Base-by-base conservation (phyloP, 441 rosid species). In the Euphorbia corollata region DNA sequence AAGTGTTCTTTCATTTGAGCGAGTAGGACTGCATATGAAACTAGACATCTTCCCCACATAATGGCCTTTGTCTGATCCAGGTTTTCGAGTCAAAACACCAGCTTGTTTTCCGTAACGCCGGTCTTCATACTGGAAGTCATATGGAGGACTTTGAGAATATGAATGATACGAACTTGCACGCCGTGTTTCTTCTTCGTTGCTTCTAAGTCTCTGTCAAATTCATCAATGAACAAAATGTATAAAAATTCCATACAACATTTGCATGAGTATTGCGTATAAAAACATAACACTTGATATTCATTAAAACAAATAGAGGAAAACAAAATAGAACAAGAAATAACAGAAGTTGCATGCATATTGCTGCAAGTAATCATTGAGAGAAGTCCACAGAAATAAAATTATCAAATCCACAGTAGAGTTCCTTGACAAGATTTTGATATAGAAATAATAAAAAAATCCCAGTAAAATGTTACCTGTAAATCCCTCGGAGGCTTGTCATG, bases 101-200 rank as follows among this genome's bases (percentile, higher is more conserved):
- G 78, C 79, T 71, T 83, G 81, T 73, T 85, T 91, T 63, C 97
- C 96, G 71, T 91, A 87, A 30, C 84, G 87, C 15, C 94, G 84
- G 63, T 89, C 96, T 80, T 91, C 97, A 74, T 94, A 94, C 78
- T 94, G 99, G 74, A 85, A 81, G 77, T 94, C 97, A 65, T 94
- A 94, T 73, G 99, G 99, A 73, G 97, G 97, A 83, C 99, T 94
- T 72, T 91, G 97, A 53, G 99, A 94, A 83, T 79, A 94, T 55
- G 99, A 94, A 81, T 94, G 99, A 81, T 94, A 91, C 32, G 99
- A 94, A 78, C 89, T 86, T 74, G 99, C 93, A 64, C 97, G 93
- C 77, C 87, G 85, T 55, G 81, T 83, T 74, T 84, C 79, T 45
- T 77, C 93, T 78, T 82, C 92, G 73, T 69, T 80, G 70, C 81